phyloP scores from a whole-genome alignment of 352 stramenopile genomes.

The Globisporangium emineosum region DNA sequence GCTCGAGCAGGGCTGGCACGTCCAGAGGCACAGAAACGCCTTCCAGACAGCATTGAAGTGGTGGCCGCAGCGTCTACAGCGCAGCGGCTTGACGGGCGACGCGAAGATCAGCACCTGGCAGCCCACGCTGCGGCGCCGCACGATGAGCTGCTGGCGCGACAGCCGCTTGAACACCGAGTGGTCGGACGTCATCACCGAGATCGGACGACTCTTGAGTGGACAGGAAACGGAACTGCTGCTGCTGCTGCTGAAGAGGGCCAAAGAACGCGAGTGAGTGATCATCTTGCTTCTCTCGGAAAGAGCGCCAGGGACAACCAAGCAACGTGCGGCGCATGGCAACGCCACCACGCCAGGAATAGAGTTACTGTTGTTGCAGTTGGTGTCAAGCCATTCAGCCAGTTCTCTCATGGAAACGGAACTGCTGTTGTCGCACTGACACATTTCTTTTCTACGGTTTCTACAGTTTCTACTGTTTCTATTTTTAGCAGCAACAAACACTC shows the following conservation, averaged over 20 bases:
- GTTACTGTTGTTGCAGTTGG: too few species aligned
- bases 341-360: too few species aligned
- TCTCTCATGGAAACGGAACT: too few species aligned
- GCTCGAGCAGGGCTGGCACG: conserved; percentile 53
- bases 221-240: neutral
- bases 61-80: conserved; percentile 44
- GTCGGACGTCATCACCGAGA: conserved; percentile 33
- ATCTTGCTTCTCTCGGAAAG: too few species aligned
- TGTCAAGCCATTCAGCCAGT: too few species aligned
- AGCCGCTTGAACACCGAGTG: conserved; percentile 57
- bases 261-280: neutral
- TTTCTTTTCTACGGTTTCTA: too few species aligned
- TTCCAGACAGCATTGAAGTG: conserved; percentile 49
- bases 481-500: too few species aligned
- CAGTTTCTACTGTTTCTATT: too few species aligned
- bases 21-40: conserved; percentile 40
- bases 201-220: neutral
- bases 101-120: conserved; percentile 43
- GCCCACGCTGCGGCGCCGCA: conserved; percentile 43
- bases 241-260: neutral
- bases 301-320: too few species aligned
- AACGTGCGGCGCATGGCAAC: too few species aligned
- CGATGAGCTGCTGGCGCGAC: conserved; percentile 44
- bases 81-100: conserved; percentile 6
- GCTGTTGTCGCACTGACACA: too few species aligned